Percentiles rank a stretch among this genome's conserved stretches.
Evolutionary conservation across 495 filamentous ascomycete species (phyloP).

Genomic region (Lepraria neglecta): DNA sequence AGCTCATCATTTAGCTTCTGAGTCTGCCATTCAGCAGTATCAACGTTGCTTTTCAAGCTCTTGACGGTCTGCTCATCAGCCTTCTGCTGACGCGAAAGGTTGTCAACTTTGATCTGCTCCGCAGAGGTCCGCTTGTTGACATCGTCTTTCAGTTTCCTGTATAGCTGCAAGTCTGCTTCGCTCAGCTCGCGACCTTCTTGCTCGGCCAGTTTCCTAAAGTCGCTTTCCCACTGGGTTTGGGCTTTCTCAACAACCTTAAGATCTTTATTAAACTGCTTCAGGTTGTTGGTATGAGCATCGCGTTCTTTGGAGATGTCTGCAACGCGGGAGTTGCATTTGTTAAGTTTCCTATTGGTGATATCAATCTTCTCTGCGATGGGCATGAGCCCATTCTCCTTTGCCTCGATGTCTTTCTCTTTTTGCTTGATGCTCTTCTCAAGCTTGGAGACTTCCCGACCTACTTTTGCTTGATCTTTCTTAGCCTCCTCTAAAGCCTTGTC

Average conservation of each 20-base stretch:
- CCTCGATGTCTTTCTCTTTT: slow-evolving; percentile 85
- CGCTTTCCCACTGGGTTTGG: slow-evolving; percentile 78
- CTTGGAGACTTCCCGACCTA: slow-evolving; percentile 71
- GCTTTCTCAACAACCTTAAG: slow-evolving; percentile 81
- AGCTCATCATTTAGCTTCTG: slow-evolving; percentile 69
- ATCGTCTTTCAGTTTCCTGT: slow-evolving; percentile 76
- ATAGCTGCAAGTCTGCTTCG: slow-evolving; percentile 82
- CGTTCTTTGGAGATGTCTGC: slow-evolving; percentile 67
- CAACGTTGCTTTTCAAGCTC: slow-evolving; percentile 79
- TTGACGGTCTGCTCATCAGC: slow-evolving; percentile 85
- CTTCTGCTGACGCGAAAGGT: slow-evolving; percentile 74
- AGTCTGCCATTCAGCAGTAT: slow-evolving; percentile 63
- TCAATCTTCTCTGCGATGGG: slow-evolving; percentile 89
- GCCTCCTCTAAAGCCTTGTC: slow-evolving; percentile 77
- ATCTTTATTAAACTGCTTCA: slow-evolving; percentile 70
- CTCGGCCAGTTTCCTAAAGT: slow-evolving; percentile 75
- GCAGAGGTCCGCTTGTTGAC: slow-evolving; percentile 77
- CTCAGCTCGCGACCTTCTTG: slow-evolving; percentile 80
- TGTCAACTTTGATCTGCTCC: slow-evolving; percentile 77
- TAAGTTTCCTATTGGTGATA: slow-evolving; percentile 66
- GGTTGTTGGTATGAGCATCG: slow-evolving; percentile 56
- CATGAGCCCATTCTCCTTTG: slow-evolving; percentile 74
- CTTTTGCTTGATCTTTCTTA: slow-evolving; percentile 75
- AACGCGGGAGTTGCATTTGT: slow-evolving; percentile 58
- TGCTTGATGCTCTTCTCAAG: slow-evolving; percentile 73